Percentiles rank a stretch among this genome's conserved stretches.
Conservation (phyloP, 352 stramenopile genomes). For the Phytopythium montanum region DNA sequence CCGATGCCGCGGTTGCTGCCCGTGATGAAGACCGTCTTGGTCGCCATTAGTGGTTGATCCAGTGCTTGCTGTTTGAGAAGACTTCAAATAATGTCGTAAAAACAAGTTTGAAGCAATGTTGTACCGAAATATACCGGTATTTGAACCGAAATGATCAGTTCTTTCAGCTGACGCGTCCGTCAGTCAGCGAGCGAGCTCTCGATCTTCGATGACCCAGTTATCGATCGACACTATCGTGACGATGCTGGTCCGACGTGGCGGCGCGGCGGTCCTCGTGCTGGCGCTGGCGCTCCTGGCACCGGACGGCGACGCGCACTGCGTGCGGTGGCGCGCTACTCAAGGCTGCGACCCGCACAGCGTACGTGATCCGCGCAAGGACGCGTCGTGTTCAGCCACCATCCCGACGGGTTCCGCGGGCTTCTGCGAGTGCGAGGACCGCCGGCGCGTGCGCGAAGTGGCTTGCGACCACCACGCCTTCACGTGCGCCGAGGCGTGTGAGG, state of each 20-base stretch:
- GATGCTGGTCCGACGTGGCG: conserved; percentile 9
- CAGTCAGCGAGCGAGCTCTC: too few species aligned
- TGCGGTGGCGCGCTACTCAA: conserved; percentile 69
- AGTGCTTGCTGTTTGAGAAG: too few species aligned
- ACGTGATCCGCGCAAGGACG: conserved; percentile 62
- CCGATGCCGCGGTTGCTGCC: conserved; percentile 50
- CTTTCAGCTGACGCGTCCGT: not conserved
- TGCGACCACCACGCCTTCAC: conserved; percentile 82
- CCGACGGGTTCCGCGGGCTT: conserved; percentile 49
- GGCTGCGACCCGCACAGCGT: conserved; percentile 66
- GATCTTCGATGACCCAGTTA: too few species aligned
- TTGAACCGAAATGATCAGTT: too few species aligned
- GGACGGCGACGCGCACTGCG: conserved; percentile 28
- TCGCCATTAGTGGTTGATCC: not conserved
- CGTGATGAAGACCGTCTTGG: conserved; percentile 51
- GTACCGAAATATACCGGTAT: not conserved
- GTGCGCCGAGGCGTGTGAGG: conserved; percentile 59
- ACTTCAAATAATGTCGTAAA: too few species aligned
- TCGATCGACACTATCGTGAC: too few species aligned
- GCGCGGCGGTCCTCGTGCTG: conserved; percentile 13
- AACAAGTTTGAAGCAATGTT: too few species aligned
- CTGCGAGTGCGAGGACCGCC: conserved; percentile 78
- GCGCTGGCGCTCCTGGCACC: not conserved
- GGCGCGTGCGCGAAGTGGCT: conserved; percentile 65
- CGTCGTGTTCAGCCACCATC: conserved; percentile 48